Evolutionary conservation across 306 rosid species (phyloP), one percentile per base, ranked within the genome.

Genomic region (Malus asiatica): DNA sequence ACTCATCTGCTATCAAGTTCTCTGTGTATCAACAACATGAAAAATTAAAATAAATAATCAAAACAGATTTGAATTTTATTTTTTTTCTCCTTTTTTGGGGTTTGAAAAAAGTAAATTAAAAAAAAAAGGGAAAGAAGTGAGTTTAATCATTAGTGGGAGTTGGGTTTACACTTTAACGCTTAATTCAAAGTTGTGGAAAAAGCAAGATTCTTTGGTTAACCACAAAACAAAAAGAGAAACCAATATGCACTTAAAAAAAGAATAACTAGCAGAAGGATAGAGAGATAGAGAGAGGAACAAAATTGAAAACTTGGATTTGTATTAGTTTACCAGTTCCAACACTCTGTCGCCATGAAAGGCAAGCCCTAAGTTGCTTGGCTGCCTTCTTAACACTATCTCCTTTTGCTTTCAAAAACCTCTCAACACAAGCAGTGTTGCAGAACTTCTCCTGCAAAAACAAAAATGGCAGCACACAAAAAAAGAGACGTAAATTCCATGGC

Each of bases 281-380:
- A 63, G 27, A 22, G 23, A 55, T 79, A 6, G 40, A 35, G 40
- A 27, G 51, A 22, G 40, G 72, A 33, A 52, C 68, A 25, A 62
- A 80, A 81, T 23, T 4, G 14, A 60, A 60, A 57, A 57, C 62
- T 12, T 25, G 15, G 33, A 15, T 15, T 48, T 48, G 16, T 48
- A 5, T 18, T 35, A 35, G 42, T 7, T 1, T 83, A 96, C 99
- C 98, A 63, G 85, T 90, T 72, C 92, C 96, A 15, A 88, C 76
- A 72, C 12, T 91, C 25, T 92, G 93, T 87, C 99, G 93, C 99
- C 99, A 96, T 73, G 97, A 88, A 86, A 96, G 96, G 62, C 98
- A 96, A 66, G 98, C 87, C 71, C 92, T 87, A 23, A 96, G 90
- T 77, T 87, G 89, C 90, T 92, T 96, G 4, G 90, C 93, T 42